These are phyloP conservation scores for Pholiota adiposa DNA, from an alignment of 1,284 basidiomycete species.

Conservation along the genomic window DNA sequence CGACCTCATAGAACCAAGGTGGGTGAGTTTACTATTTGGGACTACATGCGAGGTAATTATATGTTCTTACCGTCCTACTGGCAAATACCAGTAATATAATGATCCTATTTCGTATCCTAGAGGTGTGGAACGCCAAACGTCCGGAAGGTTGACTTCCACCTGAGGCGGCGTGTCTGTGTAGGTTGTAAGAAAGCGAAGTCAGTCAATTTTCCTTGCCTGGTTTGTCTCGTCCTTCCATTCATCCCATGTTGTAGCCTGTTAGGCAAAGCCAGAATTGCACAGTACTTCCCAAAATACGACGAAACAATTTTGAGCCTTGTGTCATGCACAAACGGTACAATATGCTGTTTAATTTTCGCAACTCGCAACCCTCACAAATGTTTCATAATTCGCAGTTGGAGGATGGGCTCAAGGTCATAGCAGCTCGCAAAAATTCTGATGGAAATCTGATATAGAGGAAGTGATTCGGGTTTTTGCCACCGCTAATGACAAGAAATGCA, in stretches of 20 bases:
- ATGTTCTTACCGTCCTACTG: neutral
- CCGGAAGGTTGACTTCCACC: constrained; percentile 2
- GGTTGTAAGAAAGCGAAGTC: constrained; percentile 8
- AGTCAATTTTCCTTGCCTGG: neutral
- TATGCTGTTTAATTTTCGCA: neutral
- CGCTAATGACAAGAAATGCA: constrained; percentile 26
- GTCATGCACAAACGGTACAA: neutral
- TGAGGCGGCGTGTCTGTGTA: constrained; percentile 6
- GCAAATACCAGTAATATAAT: neutral
- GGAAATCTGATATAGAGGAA: constrained; percentile 33
- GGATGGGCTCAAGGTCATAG: constrained; percentile 8
- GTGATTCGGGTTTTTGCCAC: constrained; percentile 25
- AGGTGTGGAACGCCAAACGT: neutral
- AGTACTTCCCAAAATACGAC: neutral
- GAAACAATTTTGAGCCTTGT: neutral
- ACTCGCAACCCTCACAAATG: neutral
- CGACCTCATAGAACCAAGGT: constrained; percentile 8
- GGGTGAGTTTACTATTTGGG: constrained; percentile 11
- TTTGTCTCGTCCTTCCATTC: neutral
- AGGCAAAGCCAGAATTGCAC: neutral
- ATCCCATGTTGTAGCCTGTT: neutral
- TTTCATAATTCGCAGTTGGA: neutral
- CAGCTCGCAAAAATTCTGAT: constrained; percentile 16
- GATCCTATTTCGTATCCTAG: neutral
- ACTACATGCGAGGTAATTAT: constrained; percentile 6